Evolutionary conservation across 1,284 basidiomycete species (phyloP), one percentile per base, ranked within the genome.

Genomic region (Chondrostereum purpureum): DNA sequence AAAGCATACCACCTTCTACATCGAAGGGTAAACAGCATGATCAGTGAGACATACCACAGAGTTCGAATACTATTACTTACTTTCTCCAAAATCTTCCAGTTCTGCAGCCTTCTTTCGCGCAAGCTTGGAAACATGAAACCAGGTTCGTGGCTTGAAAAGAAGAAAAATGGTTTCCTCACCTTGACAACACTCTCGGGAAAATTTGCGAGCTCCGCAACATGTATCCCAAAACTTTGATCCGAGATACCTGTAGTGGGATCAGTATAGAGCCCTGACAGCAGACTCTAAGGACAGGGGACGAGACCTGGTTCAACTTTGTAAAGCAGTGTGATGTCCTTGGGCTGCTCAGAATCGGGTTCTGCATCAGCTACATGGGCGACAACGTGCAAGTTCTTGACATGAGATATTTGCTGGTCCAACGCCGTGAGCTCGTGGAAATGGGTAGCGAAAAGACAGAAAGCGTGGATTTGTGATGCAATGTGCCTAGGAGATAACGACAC

Each of bases 371-470:
- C 92, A 58, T 96, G 91, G 3, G 96, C 95, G 5, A 94, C 91
- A 36, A 99, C 95, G 57, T 99, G 94, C 24, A 96, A 64, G 61
- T 99, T 99, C 64, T 91, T 89, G 44, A 99, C 94, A 55, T 94
- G 88, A 0, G 75, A 53, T 21, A 95, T 73, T 63, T 94, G 80
- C 61, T 92, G 83, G 44, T 93, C 88, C 10, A 99, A 75, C 0
- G 87, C 83, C 0, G 96, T 99, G 14, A 99, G 73, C 61, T 99
- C 96, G 65, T 99, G 95, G 68, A 98, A 99, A 62, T 99, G 94
- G 0, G 95, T 97, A 0, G 96, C 96, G 58, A 99, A 99, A 4
- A 99, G 73, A 59, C 92, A 96, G 65, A 95, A 94, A 2, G 90
- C 89, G 50, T 85, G 85, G 38, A 98, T 94, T 53, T 90, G 74